Evolutionary conservation across 2,329 filamentous ascomycete genomes (phyloP), one percentile per base, ranked within the genome.

Genomic region (Rutstroemia sp.): DNA sequence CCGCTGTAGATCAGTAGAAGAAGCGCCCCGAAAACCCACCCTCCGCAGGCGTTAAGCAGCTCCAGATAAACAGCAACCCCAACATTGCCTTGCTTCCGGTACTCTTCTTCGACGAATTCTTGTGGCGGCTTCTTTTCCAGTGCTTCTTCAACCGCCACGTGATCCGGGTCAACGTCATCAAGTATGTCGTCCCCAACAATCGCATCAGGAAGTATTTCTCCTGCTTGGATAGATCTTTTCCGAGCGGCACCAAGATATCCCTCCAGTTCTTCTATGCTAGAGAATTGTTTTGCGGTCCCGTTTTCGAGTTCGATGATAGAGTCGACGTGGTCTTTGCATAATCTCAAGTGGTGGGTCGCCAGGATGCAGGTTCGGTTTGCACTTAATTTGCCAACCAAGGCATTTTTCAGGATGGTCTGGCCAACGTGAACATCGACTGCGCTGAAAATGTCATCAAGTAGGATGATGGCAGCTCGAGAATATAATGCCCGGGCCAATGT

Each of bases 391-490:
- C 88, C 88, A 2, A 79, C 83, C 3, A 92, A 73, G 56, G 86
- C 89, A 57, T 88, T 78, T 58, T 91, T 86, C 61, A 87, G 89
- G 46, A 92, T 85, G 61, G 90, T 84, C 38, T 86, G 81, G 8
- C 88, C 88, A 41, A 90, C 88, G 64, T 91, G 87, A 4, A 87
- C 84, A 67, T 94, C 89, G 4, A 92, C 80, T 14, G 89, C 64
- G 65, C 84, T 88, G 68, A 94, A 90, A 30, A 92, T 86, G 65
- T 94, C 89, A 68, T 94, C 89, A 66, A 92, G 77, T n/a, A 92
- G 74, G 4, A 94, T 73, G 51, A 91, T 83, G 0, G 85, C 83
- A 0, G 87, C 87, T 16, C 87, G 78, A 2, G 87, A 90, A 70
- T 92, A 92, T 25, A 92, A 76, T 1, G 88, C 88, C 49, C 89